These are phyloP conservation scores for Sugiyamaella smithiae DNA, from an alignment of 805 yeast species.

Conservation along the genomic window DNA sequence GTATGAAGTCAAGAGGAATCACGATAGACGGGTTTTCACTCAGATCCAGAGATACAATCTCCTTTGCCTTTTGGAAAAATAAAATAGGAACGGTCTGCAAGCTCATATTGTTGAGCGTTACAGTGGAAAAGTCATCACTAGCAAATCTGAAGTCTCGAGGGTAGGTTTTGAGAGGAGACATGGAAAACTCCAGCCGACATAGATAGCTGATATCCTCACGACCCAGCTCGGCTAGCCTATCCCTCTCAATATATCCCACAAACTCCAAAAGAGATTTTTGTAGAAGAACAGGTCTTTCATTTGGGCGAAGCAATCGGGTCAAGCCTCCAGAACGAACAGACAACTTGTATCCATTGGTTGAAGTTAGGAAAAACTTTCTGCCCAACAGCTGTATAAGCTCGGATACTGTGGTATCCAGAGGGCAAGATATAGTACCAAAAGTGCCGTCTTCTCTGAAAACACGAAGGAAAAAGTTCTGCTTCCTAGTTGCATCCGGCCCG, in stretches of 20 bases:
- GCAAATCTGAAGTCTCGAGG: slow-evolving; percentile 62
- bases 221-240: slow-evolving; percentile 72
- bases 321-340: slow-evolving; percentile 73
- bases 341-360: slow-evolving; percentile 69
- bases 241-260: slow-evolving; percentile 78
- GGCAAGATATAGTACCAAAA: slow-evolving; percentile 77
- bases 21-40: slow-evolving; percentile 84
- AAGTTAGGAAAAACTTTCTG: slow-evolving; percentile 71
- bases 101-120: slow-evolving; percentile 67
- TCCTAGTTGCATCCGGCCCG: slow-evolving; percentile 4
- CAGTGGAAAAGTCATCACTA: slow-evolving; percentile 65
- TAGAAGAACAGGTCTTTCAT: slow-evolving; percentile 73
- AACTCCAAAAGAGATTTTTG: slow-evolving; percentile 69
- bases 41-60: slow-evolving; percentile 76
- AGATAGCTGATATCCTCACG: slow-evolving; percentile 79
- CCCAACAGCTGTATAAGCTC: slow-evolving; percentile 70
- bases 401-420: slow-evolving; percentile 70
- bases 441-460: slow-evolving; percentile 82
- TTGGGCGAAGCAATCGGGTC: slow-evolving; percentile 66
- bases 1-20: slow-evolving; percentile 81
- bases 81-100: slow-evolving; percentile 82
- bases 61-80: slow-evolving; percentile 74
- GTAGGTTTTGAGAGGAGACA: slow-evolving; percentile 56
- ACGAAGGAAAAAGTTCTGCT: slow-evolving; percentile 45
- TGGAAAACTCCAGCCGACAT: slow-evolving; percentile 73